Evolutionary conservation across 2,329 filamentous ascomycete species (phyloP).

Genomic region (Drechslerella coelobrocha): DNA sequence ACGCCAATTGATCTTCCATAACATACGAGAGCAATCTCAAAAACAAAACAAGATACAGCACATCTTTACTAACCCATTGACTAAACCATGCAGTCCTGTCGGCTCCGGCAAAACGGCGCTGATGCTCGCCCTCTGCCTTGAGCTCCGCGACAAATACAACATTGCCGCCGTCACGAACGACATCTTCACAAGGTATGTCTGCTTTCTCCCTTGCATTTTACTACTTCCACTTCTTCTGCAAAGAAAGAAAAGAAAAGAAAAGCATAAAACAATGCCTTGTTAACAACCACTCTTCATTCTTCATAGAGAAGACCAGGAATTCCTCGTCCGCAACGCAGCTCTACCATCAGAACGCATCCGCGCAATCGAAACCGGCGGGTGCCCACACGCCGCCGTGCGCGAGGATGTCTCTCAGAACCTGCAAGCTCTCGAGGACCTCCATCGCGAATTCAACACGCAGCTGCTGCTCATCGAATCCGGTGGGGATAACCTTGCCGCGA

Average conservation of each 20-base stretch:
- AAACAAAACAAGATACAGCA: too few relatives aligned
- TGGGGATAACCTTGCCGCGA: conserved; percentile 94
- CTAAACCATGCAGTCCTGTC: conserved; percentile 71
- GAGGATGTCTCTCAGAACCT: conserved; percentile 97
- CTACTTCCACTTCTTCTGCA: too few relatives aligned
- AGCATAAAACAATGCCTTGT: neutral
- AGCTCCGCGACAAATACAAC: conserved; percentile 78
- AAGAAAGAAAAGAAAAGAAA: too few relatives aligned
- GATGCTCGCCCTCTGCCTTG: conserved; percentile 90
- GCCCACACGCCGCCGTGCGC: conserved; percentile 93
- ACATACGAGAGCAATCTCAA: too few relatives aligned
- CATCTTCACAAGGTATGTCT: conserved; percentile 75
- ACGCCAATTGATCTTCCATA: too few relatives aligned
- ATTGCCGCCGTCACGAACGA: conserved; percentile 98
- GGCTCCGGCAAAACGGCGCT: conserved; percentile 96
- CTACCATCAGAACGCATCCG: conserved; percentile 83
- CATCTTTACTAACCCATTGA: too few relatives aligned
- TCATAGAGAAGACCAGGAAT: conserved; percentile 87
- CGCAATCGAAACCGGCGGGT: conserved; percentile 96
- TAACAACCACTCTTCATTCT: conserved; percentile 6
- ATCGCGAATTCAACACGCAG: conserved; percentile 78
- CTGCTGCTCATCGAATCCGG: conserved; percentile 92
- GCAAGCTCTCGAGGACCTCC: conserved; percentile 86
- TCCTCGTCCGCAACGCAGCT: conserved; percentile 84
- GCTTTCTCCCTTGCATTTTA: neutral